phyloP scores from a whole-genome alignment of 306 rosid genomes.

The Medicago arabica region DNA sequence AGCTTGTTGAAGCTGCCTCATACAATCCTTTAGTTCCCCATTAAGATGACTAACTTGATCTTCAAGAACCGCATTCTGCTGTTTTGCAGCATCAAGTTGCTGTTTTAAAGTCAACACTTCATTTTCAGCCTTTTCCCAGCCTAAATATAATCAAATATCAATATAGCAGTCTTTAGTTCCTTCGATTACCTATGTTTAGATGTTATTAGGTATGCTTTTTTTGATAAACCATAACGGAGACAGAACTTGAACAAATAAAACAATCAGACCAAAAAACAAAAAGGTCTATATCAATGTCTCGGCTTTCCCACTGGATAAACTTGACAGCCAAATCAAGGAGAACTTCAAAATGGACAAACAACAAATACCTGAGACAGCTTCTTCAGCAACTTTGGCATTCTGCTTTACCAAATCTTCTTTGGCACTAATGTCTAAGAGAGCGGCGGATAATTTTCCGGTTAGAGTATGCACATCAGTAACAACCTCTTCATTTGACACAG shows the following conservation, averaged over 20 bases:
- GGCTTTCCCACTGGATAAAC: conserved; percentile 24
- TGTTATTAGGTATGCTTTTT: conserved; percentile 14
- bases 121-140: conserved; percentile 88
- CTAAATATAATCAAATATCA: conserved; percentile 47
- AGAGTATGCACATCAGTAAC: conserved; percentile 54
- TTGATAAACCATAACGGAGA: conserved; percentile 15
- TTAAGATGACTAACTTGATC: conserved; percentile 79
- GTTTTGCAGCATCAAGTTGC: conserved; percentile 65
- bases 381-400: conserved; percentile 88
- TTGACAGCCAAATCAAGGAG: conserved; percentile 7
- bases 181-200: background rate
- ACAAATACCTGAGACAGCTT: conserved; percentile 77
- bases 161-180: conserved; percentile 7
- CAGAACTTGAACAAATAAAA: conserved; percentile 3
- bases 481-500: conserved; percentile 47
- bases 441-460: conserved; percentile 63
- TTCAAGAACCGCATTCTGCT: conserved; percentile 63
- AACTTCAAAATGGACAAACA: conserved; percentile 28
- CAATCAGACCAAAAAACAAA: background rate
- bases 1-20: conserved; percentile 78
- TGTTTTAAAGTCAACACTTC: conserved; percentile 62
- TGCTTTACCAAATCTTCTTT: conserved; percentile 79
- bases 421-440: conserved; percentile 63
- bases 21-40: conserved; percentile 75
- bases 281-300: conserved; percentile 24